phyloP scores from a whole-genome alignment of 148 eudicot genomes.

The Chenopodium formosanum region DNA sequence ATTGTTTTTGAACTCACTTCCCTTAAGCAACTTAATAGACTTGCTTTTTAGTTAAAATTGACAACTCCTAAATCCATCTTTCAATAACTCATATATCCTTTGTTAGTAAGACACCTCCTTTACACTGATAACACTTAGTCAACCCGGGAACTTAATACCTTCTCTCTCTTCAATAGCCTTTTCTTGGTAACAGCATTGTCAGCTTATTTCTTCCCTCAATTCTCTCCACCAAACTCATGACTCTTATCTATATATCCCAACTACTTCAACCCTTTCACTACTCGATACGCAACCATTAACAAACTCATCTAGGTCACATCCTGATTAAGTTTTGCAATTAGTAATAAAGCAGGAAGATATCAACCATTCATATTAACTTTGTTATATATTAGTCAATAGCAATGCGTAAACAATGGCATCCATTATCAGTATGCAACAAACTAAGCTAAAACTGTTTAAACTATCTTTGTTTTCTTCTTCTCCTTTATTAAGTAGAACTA shows the following conservation, averaged over 20 bases:
- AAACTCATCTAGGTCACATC: background rate
- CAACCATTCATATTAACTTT: background rate
- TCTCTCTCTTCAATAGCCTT: too few relatives aligned
- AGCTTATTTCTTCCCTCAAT: background rate
- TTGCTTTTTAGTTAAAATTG: too few relatives aligned
- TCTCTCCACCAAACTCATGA: background rate
- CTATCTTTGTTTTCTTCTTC: background rate
- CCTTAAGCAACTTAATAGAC: too few relatives aligned
- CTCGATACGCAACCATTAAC: background rate
- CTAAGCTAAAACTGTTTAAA: background rate
- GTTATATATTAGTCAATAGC: background rate
- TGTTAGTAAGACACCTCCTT: background rate
- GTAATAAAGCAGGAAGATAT: background rate
- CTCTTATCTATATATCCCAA: background rate
- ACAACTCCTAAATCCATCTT: background rate
- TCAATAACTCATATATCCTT: background rate
- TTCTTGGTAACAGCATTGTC: too few relatives aligned
- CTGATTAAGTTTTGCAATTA: background rate
- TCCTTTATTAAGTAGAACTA: background rate
- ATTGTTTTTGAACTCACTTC: too few relatives aligned
- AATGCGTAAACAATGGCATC: background rate
- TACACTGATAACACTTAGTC: background rate
- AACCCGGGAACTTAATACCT: background rate
- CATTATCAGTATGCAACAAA: background rate
- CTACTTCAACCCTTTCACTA: background rate